Evolutionary conservation across 805 yeast species (phyloP).

Genomic region (Maudiozyma turicensis): DNA sequence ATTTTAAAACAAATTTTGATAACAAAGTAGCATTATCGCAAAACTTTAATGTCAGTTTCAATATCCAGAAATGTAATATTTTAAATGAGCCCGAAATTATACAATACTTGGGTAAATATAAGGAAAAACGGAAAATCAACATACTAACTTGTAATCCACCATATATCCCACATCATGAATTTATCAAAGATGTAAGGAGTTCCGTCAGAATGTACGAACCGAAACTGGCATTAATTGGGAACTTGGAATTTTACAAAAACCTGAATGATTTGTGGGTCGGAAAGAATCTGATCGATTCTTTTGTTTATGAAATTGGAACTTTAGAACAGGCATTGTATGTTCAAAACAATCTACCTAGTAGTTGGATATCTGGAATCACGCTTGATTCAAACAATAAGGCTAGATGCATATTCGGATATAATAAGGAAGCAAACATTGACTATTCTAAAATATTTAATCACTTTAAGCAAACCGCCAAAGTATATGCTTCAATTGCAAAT

Average conservation of each 20-base stretch:
- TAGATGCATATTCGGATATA: slow-evolving; percentile 62
- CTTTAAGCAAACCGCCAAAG: background rate
- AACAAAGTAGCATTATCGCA: background rate
- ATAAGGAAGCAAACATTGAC: slow-evolving; percentile 8
- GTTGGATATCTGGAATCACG: slow-evolving; percentile 43
- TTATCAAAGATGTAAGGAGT: slow-evolving; percentile 37
- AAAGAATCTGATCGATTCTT: slow-evolving; percentile 33
- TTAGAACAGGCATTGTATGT: slow-evolving; percentile 44
- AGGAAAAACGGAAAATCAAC: slow-evolving; percentile 27
- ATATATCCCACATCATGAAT: slow-evolving; percentile 39
- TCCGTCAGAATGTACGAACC: slow-evolving; percentile 78
- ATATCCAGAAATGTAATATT: background rate
- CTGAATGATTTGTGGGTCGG: slow-evolving; percentile 38
- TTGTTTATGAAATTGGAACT: slow-evolving; percentile 73
- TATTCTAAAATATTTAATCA: slow-evolving; percentile 4
- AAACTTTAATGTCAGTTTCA: background rate
- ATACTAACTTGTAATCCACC: slow-evolving; percentile 86
- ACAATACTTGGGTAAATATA: background rate
- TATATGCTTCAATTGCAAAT: background rate
- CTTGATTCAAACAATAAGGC: slow-evolving; percentile 43
- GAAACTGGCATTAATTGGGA: slow-evolving; percentile 65
- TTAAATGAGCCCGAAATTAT: background rate
- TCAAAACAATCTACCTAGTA: slow-evolving; percentile 8
- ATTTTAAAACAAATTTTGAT: background rate
- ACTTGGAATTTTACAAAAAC: slow-evolving; percentile 56